phyloP scores from a whole-genome alignment of 768 basidiomycete genomes.

The Termitomyces sp. region DNA sequence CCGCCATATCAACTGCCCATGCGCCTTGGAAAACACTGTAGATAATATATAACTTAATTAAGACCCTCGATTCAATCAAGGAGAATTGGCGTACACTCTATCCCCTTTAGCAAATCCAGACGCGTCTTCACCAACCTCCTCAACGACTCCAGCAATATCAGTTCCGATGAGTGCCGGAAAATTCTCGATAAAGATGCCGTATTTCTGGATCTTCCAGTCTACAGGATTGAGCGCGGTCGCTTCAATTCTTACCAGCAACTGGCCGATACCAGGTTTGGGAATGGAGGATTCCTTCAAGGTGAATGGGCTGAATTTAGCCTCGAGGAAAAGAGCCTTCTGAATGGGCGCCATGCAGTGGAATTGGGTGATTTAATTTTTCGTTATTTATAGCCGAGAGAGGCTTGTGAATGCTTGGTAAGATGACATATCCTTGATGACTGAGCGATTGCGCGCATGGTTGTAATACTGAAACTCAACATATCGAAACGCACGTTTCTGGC shows the following conservation, averaged over 20 bases:
- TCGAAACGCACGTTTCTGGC: no score
- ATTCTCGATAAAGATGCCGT: conserved; percentile 31
- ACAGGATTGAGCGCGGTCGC: conserved; percentile 42
- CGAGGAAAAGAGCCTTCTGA: conserved; percentile 24
- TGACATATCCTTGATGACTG: neutral
- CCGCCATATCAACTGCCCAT: conserved; percentile 9
- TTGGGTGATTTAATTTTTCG: neutral
- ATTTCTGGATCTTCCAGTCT: conserved; percentile 48
- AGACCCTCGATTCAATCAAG: neutral
- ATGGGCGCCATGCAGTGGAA: neutral
- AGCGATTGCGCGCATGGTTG: neutral
- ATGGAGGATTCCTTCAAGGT: conserved; percentile 11
- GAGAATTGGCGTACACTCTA: conserved; percentile 38
- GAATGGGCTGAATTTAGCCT: conserved; percentile 13
- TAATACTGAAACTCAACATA: no score
- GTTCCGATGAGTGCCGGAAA: conserved; percentile 45
- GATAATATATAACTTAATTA: neutral
- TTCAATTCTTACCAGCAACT: conserved; percentile 39
- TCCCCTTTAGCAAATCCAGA: conserved; percentile 46
- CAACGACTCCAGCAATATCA: conserved; percentile 51
- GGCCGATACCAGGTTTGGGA: conserved; percentile 28
- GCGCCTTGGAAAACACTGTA: conserved; percentile 14
- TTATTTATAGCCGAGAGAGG: neutral
- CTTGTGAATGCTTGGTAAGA: conserved; percentile 3
- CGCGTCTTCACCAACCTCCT: conserved; percentile 50